Evolutionary conservation across 805 yeast species (phyloP), one percentile per base, ranked within the genome.

Genomic region (Candida gorgasii): DNA sequence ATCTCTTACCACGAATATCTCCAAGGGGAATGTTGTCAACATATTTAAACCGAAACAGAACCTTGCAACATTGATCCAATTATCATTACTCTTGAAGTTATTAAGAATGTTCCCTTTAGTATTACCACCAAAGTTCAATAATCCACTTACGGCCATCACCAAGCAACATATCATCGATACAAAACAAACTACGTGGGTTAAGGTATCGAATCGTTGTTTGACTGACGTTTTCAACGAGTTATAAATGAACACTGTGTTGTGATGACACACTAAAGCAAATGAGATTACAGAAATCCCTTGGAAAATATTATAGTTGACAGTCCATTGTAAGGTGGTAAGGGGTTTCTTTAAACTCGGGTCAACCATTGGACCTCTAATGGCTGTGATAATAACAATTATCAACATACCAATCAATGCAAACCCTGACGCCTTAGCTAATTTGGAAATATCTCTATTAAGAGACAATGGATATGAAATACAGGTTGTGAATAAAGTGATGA

Each of bases 261-360:
- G 98, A 58, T 90, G 98, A 58, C 98, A 90, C 3, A 90, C 97
- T 50, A 92, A 75, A 1, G 98, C 98, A 67, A 90, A 90, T 1
- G 97, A 89, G 23, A 90, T 88, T 38, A 90, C 96, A n/a, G 93
- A 84, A 19, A 90, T 80, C 2, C 97, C 96, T 62, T 90, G 96
- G 58, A 90, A 88, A 3, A 90, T 66, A 31, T 81, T 80, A 9
- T 73, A 61, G 48, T 83, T 83, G 38, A 88, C 57, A 4, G 87
- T 67, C 66, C 78, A 72, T 24, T 73, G 66, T 30, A 64, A 39
- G 9, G 60, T 44, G 0, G 79, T 56, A 13, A 84, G 64, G 0
- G 65, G 47, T 0, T 86, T 84, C 52, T 73, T 78, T 14, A 73
- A 59, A 0, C 68, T 67, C 0, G 63, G 40, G 6, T 77, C 75